Base-by-base conservation (phyloP, 75 land plant genomes). In the Pinus tabuliformis region DNA sequence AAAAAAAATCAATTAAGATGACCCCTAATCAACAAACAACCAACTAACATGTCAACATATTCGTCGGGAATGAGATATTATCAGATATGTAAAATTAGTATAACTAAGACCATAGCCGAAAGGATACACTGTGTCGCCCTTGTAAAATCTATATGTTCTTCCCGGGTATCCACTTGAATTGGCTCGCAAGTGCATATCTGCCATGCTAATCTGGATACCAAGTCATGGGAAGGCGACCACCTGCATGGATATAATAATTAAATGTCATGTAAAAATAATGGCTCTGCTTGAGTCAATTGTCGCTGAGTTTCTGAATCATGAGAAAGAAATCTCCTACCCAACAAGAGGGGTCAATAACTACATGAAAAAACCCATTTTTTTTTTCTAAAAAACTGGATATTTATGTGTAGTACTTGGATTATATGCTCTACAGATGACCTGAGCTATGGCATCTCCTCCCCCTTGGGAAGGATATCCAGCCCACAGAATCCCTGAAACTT, bases 161-260 rank as follows among this genome's bases (percentile, higher is more conserved):
- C 85, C 82, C 13, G 79, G 85, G 65, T 82, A 82, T 0, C 82
- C 82, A 20, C 61, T 15, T 15, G 26, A 58, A 15, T 66, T 62
- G 30, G 36, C 73, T 70, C 82, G 61, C 56, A 86, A 56, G 22
- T 73, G 37, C 88, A 86, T 80, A 1, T 81, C 77, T 15, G 72
- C 65, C 85, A 86, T 79, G 11, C 78, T 75, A 15, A 86, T 79
- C 81, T 11, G 76, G 57, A 73, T 86, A 86, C 92, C 92, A 91
- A 54, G 88, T 85, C 3, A 83, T 60, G 0, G 90, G 88, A 28
- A 91, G 62, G 22, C 85, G 82, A 18, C 92, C 92, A 45, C 90
- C 90, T 90, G 68, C 42, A n/a, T 39, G 13, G n/a, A 59, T 71
- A 18, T 24, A 72, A 76, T 72, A 26, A 72, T 58, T 45, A 57